Percentiles rank a stretch among this genome's conserved stretches.
Conservation (phyloP, 495 filamentous ascomycete genomes). For the Cetradonia linearis region DNA sequence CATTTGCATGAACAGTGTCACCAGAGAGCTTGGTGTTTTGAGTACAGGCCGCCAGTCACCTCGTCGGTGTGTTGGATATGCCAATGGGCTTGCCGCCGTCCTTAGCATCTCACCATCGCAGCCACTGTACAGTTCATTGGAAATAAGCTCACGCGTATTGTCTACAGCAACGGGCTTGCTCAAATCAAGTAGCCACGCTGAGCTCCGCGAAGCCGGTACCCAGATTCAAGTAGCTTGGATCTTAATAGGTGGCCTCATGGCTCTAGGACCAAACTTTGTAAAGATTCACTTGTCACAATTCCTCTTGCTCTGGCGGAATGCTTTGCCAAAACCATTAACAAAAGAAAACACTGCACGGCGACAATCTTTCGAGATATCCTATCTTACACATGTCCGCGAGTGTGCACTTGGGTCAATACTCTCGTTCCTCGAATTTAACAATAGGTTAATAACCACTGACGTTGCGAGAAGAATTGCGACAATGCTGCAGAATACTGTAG, state of each 20-base stretch:
- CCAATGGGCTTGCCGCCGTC: constrained; percentile 85
- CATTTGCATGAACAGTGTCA: constrained; percentile 92
- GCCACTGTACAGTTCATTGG: constrained; percentile 87
- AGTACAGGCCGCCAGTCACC: constrained; percentile 66
- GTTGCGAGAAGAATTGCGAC: constrained; percentile 84
- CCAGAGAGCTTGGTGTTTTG: constrained; percentile 71
- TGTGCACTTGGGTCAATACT: constrained; percentile 86
- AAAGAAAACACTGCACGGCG: constrained; percentile 79
- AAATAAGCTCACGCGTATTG: constrained; percentile 85
- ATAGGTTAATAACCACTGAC: constrained; percentile 80
- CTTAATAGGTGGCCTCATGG: constrained; percentile 91
- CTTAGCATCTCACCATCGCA: constrained; percentile 80
- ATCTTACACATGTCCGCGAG: constrained; percentile 88
- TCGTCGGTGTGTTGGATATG: constrained; percentile 79
- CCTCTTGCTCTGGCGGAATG: constrained; percentile 95
- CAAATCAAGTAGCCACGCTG: constrained; percentile 84
- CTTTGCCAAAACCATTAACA: constrained; percentile 82
- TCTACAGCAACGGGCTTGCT: constrained; percentile 84
- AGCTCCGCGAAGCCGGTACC: constrained; percentile 81
- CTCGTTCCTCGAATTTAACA: constrained; percentile 90
- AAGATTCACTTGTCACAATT: constrained; percentile 96
- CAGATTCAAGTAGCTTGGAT: constrained; percentile 99
- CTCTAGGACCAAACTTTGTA: constrained; percentile 92
- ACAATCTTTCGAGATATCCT: constrained; percentile 76
- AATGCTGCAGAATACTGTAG: constrained; percentile 92